Evolutionary conservation across 2,329 filamentous ascomycete species (phyloP).

Genomic region (Meredithiella fracta): DNA sequence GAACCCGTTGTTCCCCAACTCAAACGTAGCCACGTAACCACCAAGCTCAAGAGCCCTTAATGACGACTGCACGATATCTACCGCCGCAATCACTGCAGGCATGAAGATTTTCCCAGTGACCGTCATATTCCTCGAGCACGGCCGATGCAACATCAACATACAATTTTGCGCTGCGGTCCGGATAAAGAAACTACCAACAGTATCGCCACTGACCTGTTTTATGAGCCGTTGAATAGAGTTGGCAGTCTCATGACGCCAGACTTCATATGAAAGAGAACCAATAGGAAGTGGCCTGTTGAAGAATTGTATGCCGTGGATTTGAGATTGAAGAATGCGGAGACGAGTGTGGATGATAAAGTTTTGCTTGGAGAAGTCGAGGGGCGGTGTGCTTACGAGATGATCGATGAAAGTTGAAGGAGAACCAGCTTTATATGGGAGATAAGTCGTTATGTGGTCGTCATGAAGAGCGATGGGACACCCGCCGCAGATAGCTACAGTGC

Average conservation of each 20-base stretch:
- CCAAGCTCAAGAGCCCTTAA: constrained; percentile 1
- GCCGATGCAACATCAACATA: constrained; percentile 6
- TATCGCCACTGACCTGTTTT: neutral
- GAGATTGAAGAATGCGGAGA: constrained; percentile 9
- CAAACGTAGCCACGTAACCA: constrained; percentile 7
- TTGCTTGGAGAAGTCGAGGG: neutral
- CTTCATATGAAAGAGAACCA: neutral
- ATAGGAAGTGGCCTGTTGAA: neutral
- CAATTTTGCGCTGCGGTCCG: neutral
- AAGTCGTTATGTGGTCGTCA: constrained; percentile 10
- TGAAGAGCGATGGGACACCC: constrained; percentile 12
- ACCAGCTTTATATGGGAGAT: constrained; percentile 5
- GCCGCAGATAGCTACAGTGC: constrained; percentile 13
- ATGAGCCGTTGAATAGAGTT: neutral
- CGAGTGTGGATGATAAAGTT: constrained; percentile 6
- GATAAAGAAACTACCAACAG: neutral
- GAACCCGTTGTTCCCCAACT: constrained; percentile 7
- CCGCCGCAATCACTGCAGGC: neutral
- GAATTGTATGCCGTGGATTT: constrained; percentile 6
- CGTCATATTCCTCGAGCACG: constrained; percentile 9
- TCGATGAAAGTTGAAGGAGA: neutral
- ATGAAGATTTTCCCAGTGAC: neutral
- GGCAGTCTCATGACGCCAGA: neutral
- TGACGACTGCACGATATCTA: neutral
- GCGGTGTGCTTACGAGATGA: neutral